A percentile compares a stretch with the other conserved stretches of the same genome.
phyloP scores from a whole-genome alignment of 139 green algal genomes.

The Eudorina sp. region DNA sequence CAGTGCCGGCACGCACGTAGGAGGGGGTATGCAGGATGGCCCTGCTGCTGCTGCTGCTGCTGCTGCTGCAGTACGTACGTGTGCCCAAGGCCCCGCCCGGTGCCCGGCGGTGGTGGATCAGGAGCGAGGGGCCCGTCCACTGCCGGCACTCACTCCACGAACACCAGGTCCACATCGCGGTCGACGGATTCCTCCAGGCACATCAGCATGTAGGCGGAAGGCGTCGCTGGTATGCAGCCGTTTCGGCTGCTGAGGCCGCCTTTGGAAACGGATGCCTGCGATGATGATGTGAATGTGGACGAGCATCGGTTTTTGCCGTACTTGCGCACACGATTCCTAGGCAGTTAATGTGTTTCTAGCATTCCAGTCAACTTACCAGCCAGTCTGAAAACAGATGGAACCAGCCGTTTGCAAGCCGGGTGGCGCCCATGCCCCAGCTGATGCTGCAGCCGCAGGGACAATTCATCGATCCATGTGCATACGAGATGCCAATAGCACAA shows the following conservation, averaged over 20 bases:
- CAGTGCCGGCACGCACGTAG: too few species aligned
- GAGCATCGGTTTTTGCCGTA: too few species aligned
- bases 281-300: too few species aligned
- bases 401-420: background rate
- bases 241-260: background rate
- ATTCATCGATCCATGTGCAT: too few species aligned
- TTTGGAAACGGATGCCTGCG: background rate
- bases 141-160: background rate
- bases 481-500: too few species aligned
- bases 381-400: background rate
- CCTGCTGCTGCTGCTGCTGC: too few species aligned
- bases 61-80: too few species aligned
- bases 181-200: background rate
- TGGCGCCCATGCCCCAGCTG: background rate
- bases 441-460: background rate
- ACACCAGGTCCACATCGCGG: slow-evolving; percentile 1
- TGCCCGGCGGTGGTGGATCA: too few species aligned
- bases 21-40: too few species aligned
- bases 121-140: too few species aligned
- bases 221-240: background rate
- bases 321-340: too few species aligned
- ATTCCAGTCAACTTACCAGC: background rate
- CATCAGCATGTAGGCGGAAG: background rate
- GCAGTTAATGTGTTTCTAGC: background rate
- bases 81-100: too few species aligned